Evolutionary conservation across 2,329 filamentous ascomycete species (phyloP), one percentile per base, ranked within the genome.

Genomic region (Aspergillus jensenii): DNA sequence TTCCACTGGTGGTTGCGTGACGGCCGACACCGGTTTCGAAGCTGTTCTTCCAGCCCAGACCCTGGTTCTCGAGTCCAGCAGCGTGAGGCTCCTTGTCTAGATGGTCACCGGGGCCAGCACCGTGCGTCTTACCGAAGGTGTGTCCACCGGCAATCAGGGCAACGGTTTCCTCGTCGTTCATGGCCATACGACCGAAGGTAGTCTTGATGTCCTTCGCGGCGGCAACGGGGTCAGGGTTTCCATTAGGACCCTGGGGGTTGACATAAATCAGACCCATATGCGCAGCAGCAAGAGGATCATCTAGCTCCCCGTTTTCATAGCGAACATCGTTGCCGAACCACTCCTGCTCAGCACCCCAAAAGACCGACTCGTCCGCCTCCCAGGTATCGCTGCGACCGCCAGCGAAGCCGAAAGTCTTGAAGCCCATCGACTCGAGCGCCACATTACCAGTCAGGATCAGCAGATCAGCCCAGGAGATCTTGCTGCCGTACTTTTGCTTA

Each of bases 401-500:
- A 43, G 86, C 86, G 65, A 91, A 92, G 62, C 89, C 89, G 62
- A 89, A 86, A 40, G 88, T 86, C 77, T 86, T 84, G 77, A 89
- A 84, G 60, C 87, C 89, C 87, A 90, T 91, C 61, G 84, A 85
- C 77, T 92, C 89, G 62, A 92, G 82, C 47, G 89, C 88, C 15
- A 91, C 88, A 71, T 91, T 91, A 64, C 89, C 89, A 27, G 87
- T 84, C 54, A 92, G 82, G 56, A 91, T 80, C 49, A 88, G 73
- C 59, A 92, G 76, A 71, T 92, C 89, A 23, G 89, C 87, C 89
- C 89, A 92, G 0, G 89, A 91, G 75, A 92, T 89, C 80, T 90
- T 90, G 81, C 85, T 86, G 73, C 89, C 89, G 65, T 92, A 92
- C 82, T 92, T 92, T 67, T 90, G 88, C 84, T 92, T 92, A 78